Percentiles rank a stretch among this genome's conserved stretches.
Evolutionary conservation across 164 flowering plant genomes (phyloP).

Genomic region (Sedum album): DNA sequence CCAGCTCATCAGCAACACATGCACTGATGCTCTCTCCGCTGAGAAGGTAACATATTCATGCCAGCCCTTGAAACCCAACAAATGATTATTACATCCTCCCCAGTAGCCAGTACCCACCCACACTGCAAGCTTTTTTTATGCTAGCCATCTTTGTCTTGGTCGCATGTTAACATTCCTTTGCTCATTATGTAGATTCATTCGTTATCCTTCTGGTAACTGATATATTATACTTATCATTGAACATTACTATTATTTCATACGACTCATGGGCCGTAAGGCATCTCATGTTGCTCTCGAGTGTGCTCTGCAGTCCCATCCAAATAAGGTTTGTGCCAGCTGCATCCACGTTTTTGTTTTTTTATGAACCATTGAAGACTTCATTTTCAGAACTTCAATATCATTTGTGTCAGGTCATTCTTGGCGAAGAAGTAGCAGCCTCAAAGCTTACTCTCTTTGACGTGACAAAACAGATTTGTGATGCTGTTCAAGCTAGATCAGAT

Average conservation of each 20-base stretch:
- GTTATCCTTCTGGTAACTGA: neutral
- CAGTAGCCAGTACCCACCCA: too few relatives aligned
- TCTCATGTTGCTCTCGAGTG: conserved; percentile 98
- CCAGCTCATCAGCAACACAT: conserved; percentile 94
- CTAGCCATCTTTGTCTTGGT: neutral
- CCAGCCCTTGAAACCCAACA: too few relatives aligned
- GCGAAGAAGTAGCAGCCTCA: conserved; percentile 94
- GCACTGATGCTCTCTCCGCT: conserved; percentile 99
- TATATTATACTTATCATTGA: conserved; percentile 7
- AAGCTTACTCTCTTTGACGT: conserved; percentile 96
- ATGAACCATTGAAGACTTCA: neutral
- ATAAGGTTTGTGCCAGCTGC: conserved; percentile 48
- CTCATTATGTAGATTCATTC: neutral
- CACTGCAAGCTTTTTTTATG: neutral
- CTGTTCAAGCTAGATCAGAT: conserved; percentile 86
- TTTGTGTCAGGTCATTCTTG: conserved; percentile 71
- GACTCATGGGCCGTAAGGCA: conserved; percentile 95
- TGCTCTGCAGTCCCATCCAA: conserved; percentile 97
- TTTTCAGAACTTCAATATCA: neutral
- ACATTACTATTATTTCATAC: conserved; percentile 91
- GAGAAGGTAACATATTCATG: conserved; percentile 61
- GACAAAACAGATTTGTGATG: conserved; percentile 91
- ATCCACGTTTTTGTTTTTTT: conserved; percentile 2
- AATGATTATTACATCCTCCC: too few relatives aligned
- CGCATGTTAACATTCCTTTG: neutral